Evolutionary conservation across 306 rosid species (phyloP).

Genomic region (Rubus parviflorus): DNA sequence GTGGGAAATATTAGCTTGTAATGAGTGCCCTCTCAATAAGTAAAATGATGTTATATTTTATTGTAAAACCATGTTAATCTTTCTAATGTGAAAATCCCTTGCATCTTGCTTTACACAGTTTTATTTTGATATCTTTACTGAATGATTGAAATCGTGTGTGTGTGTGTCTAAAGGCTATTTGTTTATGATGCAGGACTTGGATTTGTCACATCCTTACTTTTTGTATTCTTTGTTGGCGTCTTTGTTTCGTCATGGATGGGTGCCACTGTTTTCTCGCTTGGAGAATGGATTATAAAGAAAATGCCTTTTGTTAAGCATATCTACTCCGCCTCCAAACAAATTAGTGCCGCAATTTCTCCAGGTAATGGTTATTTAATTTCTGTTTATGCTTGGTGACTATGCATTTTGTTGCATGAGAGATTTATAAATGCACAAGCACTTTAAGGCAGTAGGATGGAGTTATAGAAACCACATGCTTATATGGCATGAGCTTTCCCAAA

Average conservation of each 20-base stretch:
- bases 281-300: conserved; percentile 88
- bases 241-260: conserved; percentile 95
- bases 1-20: not conserved
- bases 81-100: not conserved
- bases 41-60: not conserved
- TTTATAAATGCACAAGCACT: conserved; percentile 5
- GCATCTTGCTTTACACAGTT: not conserved
- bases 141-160: not conserved
- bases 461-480: not conserved
- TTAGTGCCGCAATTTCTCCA: conserved; percentile 89
- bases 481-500: not conserved
- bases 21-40: not conserved
- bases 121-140: not conserved
- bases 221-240: conserved; percentile 81
- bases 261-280: conserved; percentile 75
- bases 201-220: conserved; percentile 73
- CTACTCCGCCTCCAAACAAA: conserved; percentile 92
- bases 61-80: not conserved
- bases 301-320: conserved; percentile 92
- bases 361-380: conserved; percentile 40
- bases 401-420: conserved; percentile 10
- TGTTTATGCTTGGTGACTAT: conserved; percentile 16
- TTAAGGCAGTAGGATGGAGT: not conserved
- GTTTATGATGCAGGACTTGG: conserved; percentile 82
- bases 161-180: conserved; percentile 27